Percentiles rank a stretch among this genome's conserved stretches.
These are phyloP conservation scores for Starmerella stigmatis DNA, from an alignment of 805 yeast genomes.

Conservation along the genomic window DNA sequence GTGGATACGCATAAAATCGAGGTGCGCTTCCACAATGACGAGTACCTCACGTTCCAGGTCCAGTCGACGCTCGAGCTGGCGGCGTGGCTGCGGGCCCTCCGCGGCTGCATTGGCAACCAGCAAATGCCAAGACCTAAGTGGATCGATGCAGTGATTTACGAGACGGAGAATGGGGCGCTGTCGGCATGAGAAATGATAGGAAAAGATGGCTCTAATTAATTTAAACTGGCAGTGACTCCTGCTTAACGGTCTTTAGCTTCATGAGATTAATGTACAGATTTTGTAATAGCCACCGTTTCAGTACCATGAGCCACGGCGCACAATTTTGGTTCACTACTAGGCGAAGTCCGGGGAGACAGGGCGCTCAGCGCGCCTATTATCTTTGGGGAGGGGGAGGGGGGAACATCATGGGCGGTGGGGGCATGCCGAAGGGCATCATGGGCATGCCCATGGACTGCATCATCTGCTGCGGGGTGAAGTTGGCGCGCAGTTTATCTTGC, in stretches of 20 bases:
- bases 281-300: too few species aligned
- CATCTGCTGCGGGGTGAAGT: slow-evolving; percentile 65
- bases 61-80: slow-evolving; percentile 46
- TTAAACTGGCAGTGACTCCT: too few species aligned
- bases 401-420: slow-evolving; percentile 15
- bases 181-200: too few species aligned
- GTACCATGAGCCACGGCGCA: too few species aligned
- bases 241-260: too few species aligned
- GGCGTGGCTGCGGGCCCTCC: slow-evolving; percentile 43
- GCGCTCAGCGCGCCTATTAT: too few species aligned
- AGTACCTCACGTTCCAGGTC: slow-evolving; percentile 62
- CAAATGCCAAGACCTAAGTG: slow-evolving; percentile 16
- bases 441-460: slow-evolving; percentile 39
- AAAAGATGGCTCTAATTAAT: too few species aligned
- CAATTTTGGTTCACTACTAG: too few species aligned
- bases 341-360: too few species aligned
- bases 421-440: slow-evolving; percentile 29
- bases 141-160: slow-evolving; percentile 23
- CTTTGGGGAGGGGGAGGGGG: slow-evolving; percentile 9
- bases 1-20: slow-evolving; percentile 25
- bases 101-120: slow-evolving; percentile 2
- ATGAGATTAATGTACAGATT: too few species aligned
- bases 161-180: slow-evolving; percentile 4
- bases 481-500: slow-evolving; percentile 71
- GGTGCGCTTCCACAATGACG: slow-evolving; percentile 52